Conservation (phyloP, 1,284 basidiomycete genomes). For the Fomes fomentarius region DNA sequence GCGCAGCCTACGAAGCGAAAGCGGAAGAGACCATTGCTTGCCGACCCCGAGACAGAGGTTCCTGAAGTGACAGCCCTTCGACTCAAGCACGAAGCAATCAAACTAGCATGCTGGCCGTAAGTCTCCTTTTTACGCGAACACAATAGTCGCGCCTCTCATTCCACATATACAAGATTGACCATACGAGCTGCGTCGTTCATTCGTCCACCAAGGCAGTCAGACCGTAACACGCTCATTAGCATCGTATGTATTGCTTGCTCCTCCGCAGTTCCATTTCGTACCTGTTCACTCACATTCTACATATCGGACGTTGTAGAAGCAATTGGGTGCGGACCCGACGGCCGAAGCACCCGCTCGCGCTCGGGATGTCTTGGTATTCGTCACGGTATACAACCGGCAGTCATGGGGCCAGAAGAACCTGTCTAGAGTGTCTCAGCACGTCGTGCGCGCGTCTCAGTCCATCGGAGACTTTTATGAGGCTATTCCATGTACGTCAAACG, state of each 20-base stretch:
- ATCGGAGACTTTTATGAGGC: constrained; percentile 63
- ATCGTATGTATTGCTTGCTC: constrained; percentile 46
- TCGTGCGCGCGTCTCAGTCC: constrained; percentile 69
- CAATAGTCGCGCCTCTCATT: constrained; percentile 3
- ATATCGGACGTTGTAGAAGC: constrained; percentile 36
- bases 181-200: constrained; percentile 61
- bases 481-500: constrained; percentile 68
- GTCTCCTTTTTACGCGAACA: constrained; percentile 22
- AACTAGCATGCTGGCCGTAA: constrained; percentile 65
- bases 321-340: constrained; percentile 24
- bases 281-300: constrained; percentile 8
- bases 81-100: constrained; percentile 48
- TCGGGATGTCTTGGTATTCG: constrained; percentile 52
- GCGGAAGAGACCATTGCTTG: constrained; percentile 41
- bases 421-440: constrained; percentile 68
- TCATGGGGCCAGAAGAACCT: constrained; percentile 63
- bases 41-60: constrained; percentile 35
- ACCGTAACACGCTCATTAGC: constrained; percentile 59
- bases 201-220: constrained; percentile 62
- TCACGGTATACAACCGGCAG: constrained; percentile 62
- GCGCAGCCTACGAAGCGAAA: constrained; percentile 48
- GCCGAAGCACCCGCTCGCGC: constrained; percentile 23
- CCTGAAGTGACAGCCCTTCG: constrained; percentile 51
- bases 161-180: constrained; percentile 44
- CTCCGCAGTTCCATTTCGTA: background rate